A percentile compares a stretch with the other conserved stretches of the same genome.
Evolutionary conservation across 106 monocot species (phyloP).

Genomic region (Amphibolis antarctica): DNA sequence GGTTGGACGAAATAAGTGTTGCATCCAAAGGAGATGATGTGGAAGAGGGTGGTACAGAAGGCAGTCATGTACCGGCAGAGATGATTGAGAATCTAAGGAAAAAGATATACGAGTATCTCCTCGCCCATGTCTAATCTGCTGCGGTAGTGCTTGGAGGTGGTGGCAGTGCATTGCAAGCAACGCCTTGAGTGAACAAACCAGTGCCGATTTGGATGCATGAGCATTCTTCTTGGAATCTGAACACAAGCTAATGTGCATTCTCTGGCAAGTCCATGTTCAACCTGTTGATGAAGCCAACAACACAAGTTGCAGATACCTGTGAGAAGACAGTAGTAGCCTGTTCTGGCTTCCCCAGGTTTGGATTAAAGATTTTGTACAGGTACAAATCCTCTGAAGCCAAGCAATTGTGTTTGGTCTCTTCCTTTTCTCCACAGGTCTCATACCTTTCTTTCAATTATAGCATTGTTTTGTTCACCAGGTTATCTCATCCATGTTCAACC

Average conservation of each 20-base stretch:
- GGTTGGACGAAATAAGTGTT: slow-evolving; percentile 48
- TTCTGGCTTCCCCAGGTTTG: too few relatives aligned
- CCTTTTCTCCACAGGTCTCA: too few relatives aligned
- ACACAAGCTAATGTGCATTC: too few relatives aligned
- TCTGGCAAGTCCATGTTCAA: not conserved
- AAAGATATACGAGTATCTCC: slow-evolving; percentile 91
- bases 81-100: slow-evolving; percentile 60
- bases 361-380: too few relatives aligned
- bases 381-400: too few relatives aligned
- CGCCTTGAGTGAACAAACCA: not conserved
- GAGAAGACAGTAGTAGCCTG: too few relatives aligned
- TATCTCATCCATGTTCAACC: too few relatives aligned
- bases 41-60: slow-evolving; percentile 1
- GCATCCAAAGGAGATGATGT: slow-evolving; percentile 1
- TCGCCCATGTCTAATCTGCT: slow-evolving; percentile 77
- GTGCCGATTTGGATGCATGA: slow-evolving; percentile 6
- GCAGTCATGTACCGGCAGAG: slow-evolving; percentile 25
- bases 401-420: too few relatives aligned
- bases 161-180: not conserved
- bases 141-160: slow-evolving; percentile 59
- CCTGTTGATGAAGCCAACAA: not conserved
- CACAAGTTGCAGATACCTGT: too few relatives aligned
- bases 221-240: slow-evolving; percentile 2
- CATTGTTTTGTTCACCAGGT: too few relatives aligned
- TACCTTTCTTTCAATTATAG: too few relatives aligned